Percentiles rank a stretch among this genome's conserved stretches.
phyloP scores from a whole-genome alignment of 2,329 filamentous ascomycete species.

The Clarireedia homoeocarpa region DNA sequence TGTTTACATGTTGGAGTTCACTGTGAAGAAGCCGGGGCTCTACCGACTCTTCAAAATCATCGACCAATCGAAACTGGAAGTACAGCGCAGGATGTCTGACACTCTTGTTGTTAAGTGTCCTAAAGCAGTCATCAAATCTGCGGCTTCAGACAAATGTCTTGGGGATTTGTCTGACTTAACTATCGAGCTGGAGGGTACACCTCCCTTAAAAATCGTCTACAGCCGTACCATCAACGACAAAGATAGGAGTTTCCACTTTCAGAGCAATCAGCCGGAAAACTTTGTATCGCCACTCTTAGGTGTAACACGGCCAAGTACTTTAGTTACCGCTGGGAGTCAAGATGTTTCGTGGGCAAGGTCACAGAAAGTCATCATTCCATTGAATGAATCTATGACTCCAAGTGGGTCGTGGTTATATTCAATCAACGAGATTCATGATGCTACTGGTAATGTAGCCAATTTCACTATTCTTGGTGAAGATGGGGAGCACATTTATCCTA shows the following conservation, averaged over 20 bases:
- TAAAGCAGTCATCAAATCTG: constrained; percentile 61
- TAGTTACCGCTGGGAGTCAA: constrained; percentile 51
- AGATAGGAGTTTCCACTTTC: constrained; percentile 78
- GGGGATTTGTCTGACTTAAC: constrained; percentile 82
- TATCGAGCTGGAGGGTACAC: constrained; percentile 78
- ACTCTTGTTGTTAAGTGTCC: constrained; percentile 84
- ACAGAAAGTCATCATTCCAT: constrained; percentile 66
- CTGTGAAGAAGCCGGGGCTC: constrained; percentile 77
- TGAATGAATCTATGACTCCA: constrained; percentile 81
- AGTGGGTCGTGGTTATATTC: constrained; percentile 83
- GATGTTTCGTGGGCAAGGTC: constrained; percentile 76
- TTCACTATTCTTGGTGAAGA: constrained; percentile 64
- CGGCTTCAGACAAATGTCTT: constrained; percentile 63
- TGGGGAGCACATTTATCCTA: constrained; percentile 50
- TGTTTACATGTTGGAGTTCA: constrained; percentile 58
- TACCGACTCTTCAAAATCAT: constrained; percentile 81
- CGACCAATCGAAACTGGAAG: constrained; percentile 90
- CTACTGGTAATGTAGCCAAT: constrained; percentile 75
- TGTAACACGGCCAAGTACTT: constrained; percentile 45
- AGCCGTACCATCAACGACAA: constrained; percentile 79
- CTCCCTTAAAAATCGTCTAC: constrained; percentile 88
- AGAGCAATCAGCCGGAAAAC: constrained; percentile 87
- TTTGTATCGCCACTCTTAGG: constrained; percentile 70
- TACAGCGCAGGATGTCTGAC: constrained; percentile 67
- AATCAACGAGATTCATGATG: constrained; percentile 87